Conservation (phyloP, 148 eudicot genomes). For the Amaranthus hypochondriacus region DNA sequence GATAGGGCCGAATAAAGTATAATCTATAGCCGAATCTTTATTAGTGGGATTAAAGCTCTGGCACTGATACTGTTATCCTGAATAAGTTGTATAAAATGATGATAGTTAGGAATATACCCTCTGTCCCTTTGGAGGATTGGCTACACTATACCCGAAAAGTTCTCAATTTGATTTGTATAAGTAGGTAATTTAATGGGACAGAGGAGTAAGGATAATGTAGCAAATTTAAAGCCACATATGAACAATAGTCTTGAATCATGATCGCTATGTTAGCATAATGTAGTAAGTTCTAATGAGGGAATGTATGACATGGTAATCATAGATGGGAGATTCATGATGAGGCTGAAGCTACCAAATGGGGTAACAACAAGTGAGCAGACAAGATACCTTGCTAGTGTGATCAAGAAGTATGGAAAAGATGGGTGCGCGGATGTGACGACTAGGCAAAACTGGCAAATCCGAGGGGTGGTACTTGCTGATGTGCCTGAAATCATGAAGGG, state of each 20-base stretch:
- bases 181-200: too few species aligned
- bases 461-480: slow-evolving; percentile 84
- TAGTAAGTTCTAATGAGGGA: background rate
- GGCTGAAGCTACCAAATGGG: slow-evolving; percentile 94
- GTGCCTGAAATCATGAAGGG: slow-evolving; percentile 88
- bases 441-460: slow-evolving; percentile 96
- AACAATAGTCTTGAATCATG: background rate
- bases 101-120: background rate
- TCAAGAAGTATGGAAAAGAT: slow-evolving; percentile 77
- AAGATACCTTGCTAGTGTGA: slow-evolving; percentile 80
- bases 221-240: too few species aligned
- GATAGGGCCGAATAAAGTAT: too few species aligned
- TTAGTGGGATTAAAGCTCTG: background rate
- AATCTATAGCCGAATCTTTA: too few species aligned
- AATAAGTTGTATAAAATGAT: too few species aligned
- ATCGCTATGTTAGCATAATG: background rate
- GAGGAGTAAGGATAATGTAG: too few species aligned
- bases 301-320: background rate
- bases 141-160: too few species aligned
- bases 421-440: slow-evolving; percentile 97
- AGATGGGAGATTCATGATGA: slow-evolving; percentile 99
- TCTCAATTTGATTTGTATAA: too few species aligned
- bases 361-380: slow-evolving; percentile 94
- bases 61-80: background rate
- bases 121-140: too few species aligned